Evolutionary conservation across 1,284 basidiomycete genomes (phyloP), one percentile per base, ranked within the genome.

Genomic region (Leccinum fallax): DNA sequence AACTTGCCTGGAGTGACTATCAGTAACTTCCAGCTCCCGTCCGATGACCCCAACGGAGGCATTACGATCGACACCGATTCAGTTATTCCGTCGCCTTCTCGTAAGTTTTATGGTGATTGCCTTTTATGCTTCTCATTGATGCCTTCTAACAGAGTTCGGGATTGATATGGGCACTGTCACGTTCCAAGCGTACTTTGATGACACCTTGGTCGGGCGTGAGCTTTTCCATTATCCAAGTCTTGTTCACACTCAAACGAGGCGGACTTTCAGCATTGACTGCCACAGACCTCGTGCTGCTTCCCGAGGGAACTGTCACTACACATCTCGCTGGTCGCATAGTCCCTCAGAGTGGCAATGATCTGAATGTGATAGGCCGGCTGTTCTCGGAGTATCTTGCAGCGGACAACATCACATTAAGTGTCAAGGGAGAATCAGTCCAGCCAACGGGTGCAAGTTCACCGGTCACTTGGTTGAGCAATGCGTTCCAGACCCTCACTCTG

Each of bases 11-110:
- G 87, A 10, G 85, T 89, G 46, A 85, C 84, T 1, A 89, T 92
- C 69, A 83, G 79, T 66, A 86, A 90, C 76, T 92, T 93, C 78
- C 73, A 84, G 69, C 78, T 89, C 51, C 87, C 87, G 1, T 81
- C 81, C 11, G 84, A 89, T 67, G 83, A 89, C 71, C 81, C 85
- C 52, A 82, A 81, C 51, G 88, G 89, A 63, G 86, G 89, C 43
- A 89, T 93, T 64, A 83, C 85, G 61, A 87, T 93, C 61, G 83
- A 85, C 63, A 88, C 89, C 4, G 85, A 87, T 69, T 81, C 88
- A 0, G 61, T 75, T 10, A 92, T 93, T 65, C 88, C 89, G 2
- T 92, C 88, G 19, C 80, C 84, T 60, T 79, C 87, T 67, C 85
- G 86, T 87, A 60, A 38, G 86, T 84, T 84, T 9, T 26, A 6